These are phyloP conservation scores for Hebeloma cylindrosporum DNA, from an alignment of 768 basidiomycete genomes.

Conservation along the genomic window DNA sequence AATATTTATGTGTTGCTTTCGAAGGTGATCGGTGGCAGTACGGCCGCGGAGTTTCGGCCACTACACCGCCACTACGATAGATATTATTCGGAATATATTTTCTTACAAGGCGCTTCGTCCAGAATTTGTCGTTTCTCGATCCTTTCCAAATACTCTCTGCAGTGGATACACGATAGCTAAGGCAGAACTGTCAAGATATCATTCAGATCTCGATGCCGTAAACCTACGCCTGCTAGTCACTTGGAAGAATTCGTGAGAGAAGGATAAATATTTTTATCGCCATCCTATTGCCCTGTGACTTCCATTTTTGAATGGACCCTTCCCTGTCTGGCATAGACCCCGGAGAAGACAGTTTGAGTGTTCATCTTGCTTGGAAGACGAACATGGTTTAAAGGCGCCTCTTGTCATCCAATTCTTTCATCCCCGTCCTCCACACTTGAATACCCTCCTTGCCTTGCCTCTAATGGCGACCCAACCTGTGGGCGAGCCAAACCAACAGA, in stretches of 20 bases:
- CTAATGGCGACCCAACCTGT: slow-evolving; percentile 55
- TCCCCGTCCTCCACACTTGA: slow-evolving; percentile 37
- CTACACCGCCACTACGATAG: slow-evolving; percentile 16
- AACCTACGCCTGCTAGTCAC: slow-evolving; percentile 21
- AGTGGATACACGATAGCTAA: too few species aligned
- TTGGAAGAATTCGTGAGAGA: slow-evolving; percentile 41
- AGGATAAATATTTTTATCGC: slow-evolving; percentile 38
- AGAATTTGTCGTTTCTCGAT: neutral
- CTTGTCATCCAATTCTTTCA: slow-evolving; percentile 42
- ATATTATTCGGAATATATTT: slow-evolving; percentile 4
- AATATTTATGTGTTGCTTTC: slow-evolving; percentile 25
- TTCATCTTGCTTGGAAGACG: slow-evolving; percentile 45
- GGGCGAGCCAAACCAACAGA: slow-evolving; percentile 60
- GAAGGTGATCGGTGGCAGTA: slow-evolving; percentile 32
- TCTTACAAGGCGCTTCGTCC: neutral
- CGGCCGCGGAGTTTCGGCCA: slow-evolving; percentile 32
- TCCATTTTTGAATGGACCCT: slow-evolving; percentile 45
- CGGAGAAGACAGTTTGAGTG: slow-evolving; percentile 55
- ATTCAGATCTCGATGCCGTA: slow-evolving; percentile 26
- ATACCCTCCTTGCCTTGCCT: slow-evolving; percentile 36
- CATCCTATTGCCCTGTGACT: slow-evolving; percentile 36
- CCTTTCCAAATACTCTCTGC: slow-evolving; percentile 4
- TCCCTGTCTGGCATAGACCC: slow-evolving; percentile 54
- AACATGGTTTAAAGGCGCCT: slow-evolving; percentile 47
- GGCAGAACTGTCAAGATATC: slow-evolving; percentile 20